A percentile compares a stretch with the other conserved stretches of the same genome.
These are phyloP conservation scores for Coprinopsis strossmayeri DNA, from an alignment of 768 basidiomycete species.

Conservation along the genomic window DNA sequence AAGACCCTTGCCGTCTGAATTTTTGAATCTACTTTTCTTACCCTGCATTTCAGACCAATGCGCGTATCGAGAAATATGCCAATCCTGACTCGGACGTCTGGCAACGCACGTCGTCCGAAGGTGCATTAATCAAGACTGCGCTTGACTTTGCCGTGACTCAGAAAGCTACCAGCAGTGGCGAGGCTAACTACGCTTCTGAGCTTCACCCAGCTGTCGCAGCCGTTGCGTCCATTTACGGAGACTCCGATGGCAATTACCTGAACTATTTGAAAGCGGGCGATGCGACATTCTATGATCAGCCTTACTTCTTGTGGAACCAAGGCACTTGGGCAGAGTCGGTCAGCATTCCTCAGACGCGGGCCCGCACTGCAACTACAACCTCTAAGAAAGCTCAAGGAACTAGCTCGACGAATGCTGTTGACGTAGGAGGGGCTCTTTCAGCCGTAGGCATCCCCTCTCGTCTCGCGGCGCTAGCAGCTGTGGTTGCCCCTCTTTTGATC, in stretches of 20 bases:
- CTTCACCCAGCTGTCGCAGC: constrained; percentile 53
- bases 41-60: constrained; percentile 39
- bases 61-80: constrained; percentile 42
- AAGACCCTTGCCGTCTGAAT: constrained; percentile 14
- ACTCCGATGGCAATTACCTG: constrained; percentile 50
- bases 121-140: constrained; percentile 52
- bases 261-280: constrained; percentile 34
- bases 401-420: background rate
- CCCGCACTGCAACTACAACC: background rate
- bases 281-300: constrained; percentile 33
- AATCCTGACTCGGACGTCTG: constrained; percentile 38
- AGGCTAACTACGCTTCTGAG: constrained; percentile 36
- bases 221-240: constrained; percentile 54
- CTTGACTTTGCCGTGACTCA: constrained; percentile 52
- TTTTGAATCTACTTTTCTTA: background rate
- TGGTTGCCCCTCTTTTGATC: background rate
- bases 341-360: background rate
- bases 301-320: constrained; percentile 44
- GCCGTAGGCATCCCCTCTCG: background rate
- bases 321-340: background rate
- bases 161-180: constrained; percentile 24
- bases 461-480: background rate
- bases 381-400: background rate
- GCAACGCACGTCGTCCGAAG: constrained; percentile 41
- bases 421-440: background rate